Conservation (phyloP, 176 grass and related monocot species). For the Ensete ventricosum region DNA sequence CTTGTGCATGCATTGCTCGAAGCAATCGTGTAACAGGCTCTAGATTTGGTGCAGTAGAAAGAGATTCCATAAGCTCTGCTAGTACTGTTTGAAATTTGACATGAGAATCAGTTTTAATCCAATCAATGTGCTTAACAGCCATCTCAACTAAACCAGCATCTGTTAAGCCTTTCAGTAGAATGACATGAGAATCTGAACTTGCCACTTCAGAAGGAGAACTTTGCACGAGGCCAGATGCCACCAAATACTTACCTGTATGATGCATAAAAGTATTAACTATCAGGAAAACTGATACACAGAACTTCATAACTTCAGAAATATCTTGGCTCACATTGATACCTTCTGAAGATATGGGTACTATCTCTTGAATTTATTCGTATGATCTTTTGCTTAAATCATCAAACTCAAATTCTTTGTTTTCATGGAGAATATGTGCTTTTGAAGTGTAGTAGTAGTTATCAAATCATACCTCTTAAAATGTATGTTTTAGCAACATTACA, state of each 20-base stretch:
- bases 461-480: no score
- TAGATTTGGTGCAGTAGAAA: slow-evolving; percentile 60
- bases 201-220: slow-evolving; percentile 34
- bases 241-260: slow-evolving; percentile 39
- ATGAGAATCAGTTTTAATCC: slow-evolving; percentile 33
- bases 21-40: slow-evolving; percentile 56
- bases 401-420: no score
- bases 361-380: no score
- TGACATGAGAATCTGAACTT: slow-evolving; percentile 44
- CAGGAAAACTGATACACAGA: not conserved
- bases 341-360: no score
- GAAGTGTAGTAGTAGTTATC: no score
- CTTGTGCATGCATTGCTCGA: slow-evolving; percentile 34
- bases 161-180: slow-evolving; percentile 57
- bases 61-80: slow-evolving; percentile 60
- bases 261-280: slow-evolving; percentile 1
- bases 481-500: no score
- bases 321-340: not conserved
- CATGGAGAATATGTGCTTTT: no score
- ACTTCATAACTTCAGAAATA: not conserved
- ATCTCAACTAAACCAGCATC: slow-evolving; percentile 57
- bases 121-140: slow-evolving; percentile 63
- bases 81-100: slow-evolving; percentile 43
- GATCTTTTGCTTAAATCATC: no score
- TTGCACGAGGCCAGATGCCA: slow-evolving; percentile 37